Percentiles rank a stretch among this genome's conserved stretches.
phyloP scores from a whole-genome alignment of 2,329 filamentous ascomycete species.

The Paracorniculantispora psalliotae region DNA sequence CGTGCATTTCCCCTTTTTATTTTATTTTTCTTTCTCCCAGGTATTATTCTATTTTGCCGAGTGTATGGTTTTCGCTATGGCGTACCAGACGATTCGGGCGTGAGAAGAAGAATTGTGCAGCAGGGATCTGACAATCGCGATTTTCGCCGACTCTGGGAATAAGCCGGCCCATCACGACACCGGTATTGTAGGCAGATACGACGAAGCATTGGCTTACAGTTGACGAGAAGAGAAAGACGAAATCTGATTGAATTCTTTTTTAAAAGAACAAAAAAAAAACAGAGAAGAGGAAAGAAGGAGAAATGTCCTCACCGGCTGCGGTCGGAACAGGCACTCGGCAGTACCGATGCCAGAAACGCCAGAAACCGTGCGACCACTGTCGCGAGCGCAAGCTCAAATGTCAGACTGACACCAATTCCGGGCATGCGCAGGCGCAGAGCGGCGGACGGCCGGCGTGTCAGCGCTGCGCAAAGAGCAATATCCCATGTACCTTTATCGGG shows the following conservation, averaged over 20 bases:
- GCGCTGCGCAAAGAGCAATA: conserved; percentile 6
- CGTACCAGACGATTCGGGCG: too few relatives aligned
- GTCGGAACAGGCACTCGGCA: conserved; percentile 1
- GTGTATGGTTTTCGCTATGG: neutral
- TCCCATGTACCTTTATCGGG: conserved; percentile 15
- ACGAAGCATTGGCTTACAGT: too few relatives aligned
- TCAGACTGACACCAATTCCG: conserved; percentile 1
- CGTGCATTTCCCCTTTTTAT: neutral
- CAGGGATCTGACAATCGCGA: too few relatives aligned
- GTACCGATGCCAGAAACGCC: conserved; percentile 16
- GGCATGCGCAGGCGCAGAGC: neutral
- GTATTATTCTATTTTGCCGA: conserved; percentile 5
- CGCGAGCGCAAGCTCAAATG: conserved; percentile 16
- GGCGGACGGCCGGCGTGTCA: conserved; percentile 6
- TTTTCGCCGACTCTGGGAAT: neutral
- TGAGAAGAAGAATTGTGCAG: too few relatives aligned
- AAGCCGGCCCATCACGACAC: neutral
- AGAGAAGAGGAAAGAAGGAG: neutral
- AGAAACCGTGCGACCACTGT: conserved; percentile 12
- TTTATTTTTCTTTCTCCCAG: neutral
- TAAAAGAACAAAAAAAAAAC: neutral
- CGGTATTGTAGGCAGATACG: neutral
- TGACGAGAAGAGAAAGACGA: neutral
- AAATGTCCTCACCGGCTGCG: neutral
- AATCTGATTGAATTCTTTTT: too few relatives aligned